Evolutionary conservation across 129 eudicot species (phyloP).

Genomic region (Mikania micrantha): DNA sequence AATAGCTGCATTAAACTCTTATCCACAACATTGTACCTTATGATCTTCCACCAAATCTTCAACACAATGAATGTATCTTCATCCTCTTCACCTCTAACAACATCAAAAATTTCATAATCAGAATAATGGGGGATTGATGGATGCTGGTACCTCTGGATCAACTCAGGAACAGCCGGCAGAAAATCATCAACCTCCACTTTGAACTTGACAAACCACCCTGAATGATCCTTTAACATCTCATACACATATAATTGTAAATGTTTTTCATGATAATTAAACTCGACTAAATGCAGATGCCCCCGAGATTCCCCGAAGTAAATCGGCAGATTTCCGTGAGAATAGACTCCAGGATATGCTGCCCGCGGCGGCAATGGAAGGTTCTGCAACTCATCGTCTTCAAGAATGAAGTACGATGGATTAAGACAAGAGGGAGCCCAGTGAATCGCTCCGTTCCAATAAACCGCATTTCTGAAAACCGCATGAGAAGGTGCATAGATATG

Average conservation of each 20-base stretch:
- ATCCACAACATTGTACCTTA: no score
- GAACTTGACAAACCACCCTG: conserved; percentile 18
- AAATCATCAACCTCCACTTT: conserved; percentile 16
- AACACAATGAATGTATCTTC: no score
- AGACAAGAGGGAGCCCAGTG: not conserved
- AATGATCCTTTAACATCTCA: conserved; percentile 27
- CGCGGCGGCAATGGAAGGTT: no score
- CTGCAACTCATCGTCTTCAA: no score
- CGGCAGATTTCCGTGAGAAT: no score
- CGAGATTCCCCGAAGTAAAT: conserved; percentile 35
- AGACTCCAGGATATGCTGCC: no score
- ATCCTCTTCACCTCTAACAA: conserved; percentile 23
- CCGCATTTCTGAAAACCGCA: not conserved
- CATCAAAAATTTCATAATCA: no score
- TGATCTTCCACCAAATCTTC: no score
- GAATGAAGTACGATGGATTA: not conserved
- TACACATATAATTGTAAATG: no score
- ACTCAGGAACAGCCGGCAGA: not conserved
- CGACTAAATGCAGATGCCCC: conserved; percentile 34
- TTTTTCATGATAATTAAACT: not conserved
- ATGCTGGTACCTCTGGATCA: conserved; percentile 7
- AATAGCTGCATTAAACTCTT: no score
- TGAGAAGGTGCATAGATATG: not conserved
- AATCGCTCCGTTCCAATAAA: not conserved
- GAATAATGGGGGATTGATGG: no score